A percentile compares a stretch with the other conserved stretches of the same genome.
Evolutionary conservation across 2,329 filamentous ascomycete genomes (phyloP).

Genomic region (Colletotrichum chrysophilum): DNA sequence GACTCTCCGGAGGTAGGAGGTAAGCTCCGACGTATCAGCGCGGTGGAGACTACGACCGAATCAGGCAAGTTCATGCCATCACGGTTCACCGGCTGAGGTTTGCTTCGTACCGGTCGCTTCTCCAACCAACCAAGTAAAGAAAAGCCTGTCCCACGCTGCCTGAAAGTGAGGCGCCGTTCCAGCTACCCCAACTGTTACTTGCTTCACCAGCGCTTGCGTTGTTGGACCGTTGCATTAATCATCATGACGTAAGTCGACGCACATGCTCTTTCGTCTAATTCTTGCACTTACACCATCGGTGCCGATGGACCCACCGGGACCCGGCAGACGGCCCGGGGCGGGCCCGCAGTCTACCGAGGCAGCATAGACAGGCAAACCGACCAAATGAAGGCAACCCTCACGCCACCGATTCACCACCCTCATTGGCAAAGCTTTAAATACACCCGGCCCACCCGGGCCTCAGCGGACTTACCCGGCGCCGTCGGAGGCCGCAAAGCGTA

Average conservation of each 20-base stretch:
- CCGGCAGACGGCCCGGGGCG: neutral
- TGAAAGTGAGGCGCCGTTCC: neutral
- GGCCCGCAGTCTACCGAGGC: neutral
- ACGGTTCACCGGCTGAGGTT: neutral
- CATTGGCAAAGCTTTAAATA: neutral
- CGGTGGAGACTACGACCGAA: neutral
- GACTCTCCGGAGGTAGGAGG: neutral
- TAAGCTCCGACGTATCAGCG: constrained; percentile 16
- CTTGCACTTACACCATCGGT: neutral
- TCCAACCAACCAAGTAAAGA: neutral
- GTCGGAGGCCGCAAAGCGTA: neutral
- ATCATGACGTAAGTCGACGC: neutral
- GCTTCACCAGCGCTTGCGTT: neutral
- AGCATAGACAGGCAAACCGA: no score
- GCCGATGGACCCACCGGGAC: neutral
- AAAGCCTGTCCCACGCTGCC: neutral
- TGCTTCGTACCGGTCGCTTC: neutral
- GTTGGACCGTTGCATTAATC: neutral
- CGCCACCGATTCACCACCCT: neutral
- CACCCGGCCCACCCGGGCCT: neutral
- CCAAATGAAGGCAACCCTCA: neutral
- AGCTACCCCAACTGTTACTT: neutral
- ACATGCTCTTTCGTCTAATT: neutral
- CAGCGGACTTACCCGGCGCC: neutral
- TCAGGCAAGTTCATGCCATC: neutral